These are phyloP conservation scores for Carpinus viminea DNA, from an alignment of 306 rosid genomes.

Conservation along the genomic window DNA sequence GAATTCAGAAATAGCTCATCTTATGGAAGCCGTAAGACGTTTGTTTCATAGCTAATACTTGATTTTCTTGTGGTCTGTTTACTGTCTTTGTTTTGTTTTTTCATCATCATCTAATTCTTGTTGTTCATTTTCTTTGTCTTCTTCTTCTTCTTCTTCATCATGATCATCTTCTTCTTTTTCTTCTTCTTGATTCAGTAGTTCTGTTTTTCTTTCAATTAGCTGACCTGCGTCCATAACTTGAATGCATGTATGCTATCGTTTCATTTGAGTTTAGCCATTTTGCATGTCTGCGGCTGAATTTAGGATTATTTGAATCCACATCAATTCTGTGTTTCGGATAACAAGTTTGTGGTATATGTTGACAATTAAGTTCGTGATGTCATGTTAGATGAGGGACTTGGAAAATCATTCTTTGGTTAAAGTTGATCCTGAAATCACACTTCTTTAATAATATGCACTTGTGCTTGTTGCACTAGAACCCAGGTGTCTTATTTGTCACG, in stretches of 20 bases:
- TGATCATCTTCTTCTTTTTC: neutral
- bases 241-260: neutral
- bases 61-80: neutral
- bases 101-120: no score
- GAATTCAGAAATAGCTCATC: conserved; percentile 88
- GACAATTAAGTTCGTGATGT: neutral
- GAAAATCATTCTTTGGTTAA: neutral
- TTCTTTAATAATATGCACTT: no score
- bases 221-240: neutral
- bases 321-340: neutral
- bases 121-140: neutral
- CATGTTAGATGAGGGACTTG: neutral
- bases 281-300: neutral
- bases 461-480: no score
- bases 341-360: neutral
- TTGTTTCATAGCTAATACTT: conserved; percentile 12
- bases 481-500: no score
- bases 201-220: neutral
- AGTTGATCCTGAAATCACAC: neutral
- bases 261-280: neutral
- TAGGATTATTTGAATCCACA: neutral
- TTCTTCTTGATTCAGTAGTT: neutral
- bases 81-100: conserved; percentile 1
- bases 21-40: conserved; percentile 82
- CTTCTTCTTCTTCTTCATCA: no score